phyloP scores from a whole-genome alignment of 1,139 yeast genomes.

The Sugiyamaella pinicola region DNA sequence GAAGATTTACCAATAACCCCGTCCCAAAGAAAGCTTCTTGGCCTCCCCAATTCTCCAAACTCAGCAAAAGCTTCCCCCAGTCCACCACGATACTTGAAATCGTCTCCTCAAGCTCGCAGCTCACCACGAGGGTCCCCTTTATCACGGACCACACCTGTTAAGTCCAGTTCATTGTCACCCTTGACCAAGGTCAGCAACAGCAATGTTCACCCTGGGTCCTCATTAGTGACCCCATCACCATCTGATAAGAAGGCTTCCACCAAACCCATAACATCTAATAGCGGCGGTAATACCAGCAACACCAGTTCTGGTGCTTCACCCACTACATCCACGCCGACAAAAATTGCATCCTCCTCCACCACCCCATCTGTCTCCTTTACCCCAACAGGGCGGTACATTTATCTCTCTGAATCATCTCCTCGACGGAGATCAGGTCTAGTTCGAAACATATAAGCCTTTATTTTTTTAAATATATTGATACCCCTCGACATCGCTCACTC shows the following conservation, averaged over 20 bases:
- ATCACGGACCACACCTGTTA: constrained; percentile 26
- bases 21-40: constrained; percentile 48
- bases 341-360: constrained; percentile 4
- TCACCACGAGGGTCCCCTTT: constrained; percentile 37
- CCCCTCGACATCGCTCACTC: background rate
- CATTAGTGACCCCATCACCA: constrained; percentile 9
- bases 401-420: constrained; percentile 45
- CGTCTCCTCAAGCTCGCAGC: constrained; percentile 35
- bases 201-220: background rate
- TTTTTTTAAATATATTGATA: background rate
- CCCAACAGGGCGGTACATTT: constrained; percentile 49
- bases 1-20: constrained; percentile 48
- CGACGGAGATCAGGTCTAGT: constrained; percentile 16
- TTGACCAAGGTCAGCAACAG: constrained; percentile 15
- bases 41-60: constrained; percentile 42
- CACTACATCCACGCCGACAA: constrained; percentile 11
- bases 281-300: background rate
- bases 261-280: constrained; percentile 13
- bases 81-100: constrained; percentile 39
- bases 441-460: constrained; percentile 4
- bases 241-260: background rate
- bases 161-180: constrained; percentile 23
- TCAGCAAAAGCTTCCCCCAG: constrained; percentile 33
- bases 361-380: constrained; percentile 40
- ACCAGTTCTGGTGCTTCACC: background rate